These are phyloP conservation scores for Pyrenula massariospora DNA, from an alignment of 495 filamentous ascomycete genomes.

Conservation along the genomic window DNA sequence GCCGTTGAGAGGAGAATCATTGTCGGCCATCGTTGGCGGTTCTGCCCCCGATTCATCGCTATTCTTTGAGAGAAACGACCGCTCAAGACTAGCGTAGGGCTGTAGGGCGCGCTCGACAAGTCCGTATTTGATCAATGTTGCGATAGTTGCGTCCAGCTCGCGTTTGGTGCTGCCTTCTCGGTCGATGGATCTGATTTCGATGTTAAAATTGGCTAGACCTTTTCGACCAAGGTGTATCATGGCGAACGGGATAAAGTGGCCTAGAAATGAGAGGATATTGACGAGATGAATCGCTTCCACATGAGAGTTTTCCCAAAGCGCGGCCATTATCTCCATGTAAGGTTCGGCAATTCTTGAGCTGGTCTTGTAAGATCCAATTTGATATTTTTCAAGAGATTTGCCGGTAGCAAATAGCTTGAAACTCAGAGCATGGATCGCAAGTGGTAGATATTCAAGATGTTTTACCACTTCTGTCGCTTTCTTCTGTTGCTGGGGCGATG, in stretches of 20 bases:
- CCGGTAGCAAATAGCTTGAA: slow-evolving; percentile 60
- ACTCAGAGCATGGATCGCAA: slow-evolving; percentile 70
- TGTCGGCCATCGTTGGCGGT: slow-evolving; percentile 10
- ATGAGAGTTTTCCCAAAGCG: slow-evolving; percentile 47
- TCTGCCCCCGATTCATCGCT: slow-evolving; percentile 9
- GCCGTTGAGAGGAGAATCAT: slow-evolving; percentile 33
- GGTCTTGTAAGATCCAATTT: slow-evolving; percentile 51
- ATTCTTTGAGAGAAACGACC: slow-evolving; percentile 29
- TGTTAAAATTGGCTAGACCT: slow-evolving; percentile 40
- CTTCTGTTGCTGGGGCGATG: slow-evolving; percentile 41
- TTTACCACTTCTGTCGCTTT: slow-evolving; percentile 56
- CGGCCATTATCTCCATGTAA: slow-evolving; percentile 59
- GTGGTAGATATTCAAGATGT: slow-evolving; percentile 57
- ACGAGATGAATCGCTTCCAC: slow-evolving; percentile 59
- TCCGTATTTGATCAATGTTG: slow-evolving; percentile 55
- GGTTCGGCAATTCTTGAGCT: slow-evolving; percentile 58
- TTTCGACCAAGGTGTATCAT: slow-evolving; percentile 56
- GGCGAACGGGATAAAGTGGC: slow-evolving; percentile 63
- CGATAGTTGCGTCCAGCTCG: slow-evolving; percentile 58
- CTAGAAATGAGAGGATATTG: slow-evolving; percentile 62
- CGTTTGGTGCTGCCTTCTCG: slow-evolving; percentile 32
- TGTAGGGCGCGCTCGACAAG: slow-evolving; percentile 47
- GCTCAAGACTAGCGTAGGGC: slow-evolving; percentile 17
- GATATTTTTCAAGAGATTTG: slow-evolving; percentile 59
- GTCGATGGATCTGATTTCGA: slow-evolving; percentile 31